Base-by-base conservation (phyloP, 129 eudicot species). In the Tagetes patula region DNA sequence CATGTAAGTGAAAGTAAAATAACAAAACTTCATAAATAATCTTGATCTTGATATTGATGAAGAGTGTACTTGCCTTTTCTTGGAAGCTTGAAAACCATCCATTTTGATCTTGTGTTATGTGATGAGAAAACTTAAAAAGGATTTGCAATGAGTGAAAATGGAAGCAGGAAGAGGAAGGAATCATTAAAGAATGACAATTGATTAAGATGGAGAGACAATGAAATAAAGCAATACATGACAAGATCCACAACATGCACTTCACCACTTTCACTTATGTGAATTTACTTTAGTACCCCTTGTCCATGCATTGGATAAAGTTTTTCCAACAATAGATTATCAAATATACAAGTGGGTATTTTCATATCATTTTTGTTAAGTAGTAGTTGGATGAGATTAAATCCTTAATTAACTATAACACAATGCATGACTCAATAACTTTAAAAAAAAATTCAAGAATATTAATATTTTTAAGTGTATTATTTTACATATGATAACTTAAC, bases 61-160 rank as follows among this genome's bases (percentile, higher is more conserved):
- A 2, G 5, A 33, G 52, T 64, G 20, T 55, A 39, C 80, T 76
- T 76, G 82, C 95, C 89, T 86, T 88, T 83, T 88, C 81, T 88
- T 88, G 73, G 86, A 81, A 78, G 86, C 80, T 59, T 81, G 88
- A 69, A 75, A 67, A 49, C 61, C 72, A 49, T 73, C 53, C 66
- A 43, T 84, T 48, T 30, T 67, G 63, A 64, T 80, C 75, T 62
- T 42, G 6, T 54, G 60, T 65, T 48, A 8, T 55, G 69, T 53
- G 65, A 58, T 48, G 69, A 63, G 33, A 65, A 49, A 42, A 49
- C 6, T 49, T 11, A 46, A 34, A 70, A 27, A 60, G 37, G 0
- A 13, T 20, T 6, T 52, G 61, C 27, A 34, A 55, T 54, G 58
- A 36, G 45, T 52, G 50, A 37, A 78, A 65, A 52, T 49, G 71